Evolutionary conservation across 495 filamentous ascomycete genomes (phyloP), one percentile per base, ranked within the genome.

Genomic region (Hyaloscypha variabilis): DNA sequence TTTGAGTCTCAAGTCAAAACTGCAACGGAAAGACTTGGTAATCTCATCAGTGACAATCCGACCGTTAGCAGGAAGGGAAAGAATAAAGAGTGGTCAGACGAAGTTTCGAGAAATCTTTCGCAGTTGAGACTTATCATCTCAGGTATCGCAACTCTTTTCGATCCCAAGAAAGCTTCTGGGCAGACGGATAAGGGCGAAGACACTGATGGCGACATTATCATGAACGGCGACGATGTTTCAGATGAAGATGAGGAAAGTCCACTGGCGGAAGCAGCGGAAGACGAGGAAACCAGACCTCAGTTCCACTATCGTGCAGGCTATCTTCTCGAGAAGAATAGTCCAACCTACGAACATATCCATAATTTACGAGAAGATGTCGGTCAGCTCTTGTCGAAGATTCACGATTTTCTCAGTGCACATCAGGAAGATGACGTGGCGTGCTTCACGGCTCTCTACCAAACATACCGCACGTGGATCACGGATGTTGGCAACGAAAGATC

Each of bases 21-120:
- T 6, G 83, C 83, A 3, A 74, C 77, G 31, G 63, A 75, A 60
- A 85, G 89, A 36, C 78, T 99, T 1, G 83, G 82, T 50, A 84
- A 88, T 34, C 82, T 99, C 36, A 96, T 91, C 61, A 85, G 89
- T 66, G 89, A 92, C 39, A 85, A 87, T 31, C 92, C 94, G 5
- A 88, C 83, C n/a, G 87, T 97, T 30, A 97, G 94, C 75, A 85
- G 94, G 51, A 93, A 96, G 69, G 95, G 95, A 51, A 96, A 91
- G 72, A 95, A 94, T 59, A 98, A 98, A 76, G 94, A 96, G 69
- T 99, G 95, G 95, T 97, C 94, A 0, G 95, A 99, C 76, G 96
- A 98, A 76, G 88, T 97, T 31, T 91, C 93, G 4, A 81, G 95
- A 63, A 96, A 96, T 74, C 76, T 99, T 54, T 89, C 92, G 3